phyloP scores from a whole-genome alignment of 495 filamentous ascomycete genomes.

The Thermochaetoides thermophila region DNA sequence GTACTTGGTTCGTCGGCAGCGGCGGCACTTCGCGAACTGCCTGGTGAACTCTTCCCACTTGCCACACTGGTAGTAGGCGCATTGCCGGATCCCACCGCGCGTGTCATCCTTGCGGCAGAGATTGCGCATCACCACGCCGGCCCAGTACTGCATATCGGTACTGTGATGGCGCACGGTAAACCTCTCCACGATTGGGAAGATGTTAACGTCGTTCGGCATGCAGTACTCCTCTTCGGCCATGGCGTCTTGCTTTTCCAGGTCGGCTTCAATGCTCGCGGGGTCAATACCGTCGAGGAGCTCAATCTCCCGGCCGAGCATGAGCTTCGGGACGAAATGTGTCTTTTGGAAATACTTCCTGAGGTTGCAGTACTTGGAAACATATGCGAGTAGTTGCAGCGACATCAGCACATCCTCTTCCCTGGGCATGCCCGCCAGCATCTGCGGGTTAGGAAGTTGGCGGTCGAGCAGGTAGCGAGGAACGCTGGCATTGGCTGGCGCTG shows the following conservation, averaged over 20 bases:
- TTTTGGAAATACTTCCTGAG: slow-evolving; percentile 87
- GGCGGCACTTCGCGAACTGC: slow-evolving; percentile 94
- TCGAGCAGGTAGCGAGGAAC: slow-evolving; percentile 65
- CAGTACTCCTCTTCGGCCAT: slow-evolving; percentile 72
- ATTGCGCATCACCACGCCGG: slow-evolving; percentile 96
- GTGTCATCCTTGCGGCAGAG: slow-evolving; percentile 95
- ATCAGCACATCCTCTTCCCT: slow-evolving; percentile 94
- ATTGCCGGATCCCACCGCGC: slow-evolving; percentile 85
- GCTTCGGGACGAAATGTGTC: slow-evolving; percentile 81
- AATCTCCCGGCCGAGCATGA: slow-evolving; percentile 79
- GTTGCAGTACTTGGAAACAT: slow-evolving; percentile 97
- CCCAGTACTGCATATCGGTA: slow-evolving; percentile 98
- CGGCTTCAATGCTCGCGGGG: slow-evolving; percentile 22
- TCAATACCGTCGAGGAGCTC: slow-evolving; percentile 58
- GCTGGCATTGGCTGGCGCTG: slow-evolving; percentile 46
- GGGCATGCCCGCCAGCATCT: slow-evolving; percentile 74
- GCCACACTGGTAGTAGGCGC: slow-evolving; percentile 92
- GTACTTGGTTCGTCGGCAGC: slow-evolving; percentile 94
- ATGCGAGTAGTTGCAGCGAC: slow-evolving; percentile 94
- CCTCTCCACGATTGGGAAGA: slow-evolving; percentile 95
- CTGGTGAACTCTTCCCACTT: slow-evolving; percentile 94
- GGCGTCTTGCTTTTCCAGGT: slow-evolving; percentile 37
- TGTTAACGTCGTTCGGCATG: slow-evolving; percentile 87
- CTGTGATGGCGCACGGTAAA: slow-evolving; percentile 91
- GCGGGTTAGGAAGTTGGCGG: slow-evolving; percentile 46